Base-by-base conservation (phyloP, 495 filamentous ascomycete species). In the Neurospora cerealis region DNA sequence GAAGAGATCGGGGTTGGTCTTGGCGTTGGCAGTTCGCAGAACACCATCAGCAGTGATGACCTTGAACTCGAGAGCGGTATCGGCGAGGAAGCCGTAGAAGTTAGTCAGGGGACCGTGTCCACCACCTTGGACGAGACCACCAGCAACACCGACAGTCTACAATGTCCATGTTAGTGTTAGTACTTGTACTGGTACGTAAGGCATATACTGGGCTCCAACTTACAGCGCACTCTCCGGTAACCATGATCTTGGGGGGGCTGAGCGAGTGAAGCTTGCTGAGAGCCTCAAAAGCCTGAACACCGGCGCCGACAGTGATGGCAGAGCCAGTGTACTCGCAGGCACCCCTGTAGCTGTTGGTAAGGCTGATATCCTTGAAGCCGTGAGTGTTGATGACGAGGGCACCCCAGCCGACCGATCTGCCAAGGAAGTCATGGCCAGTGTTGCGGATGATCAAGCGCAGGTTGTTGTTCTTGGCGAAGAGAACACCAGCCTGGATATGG, bases 321-420 rank as follows among this genome's bases (percentile, higher is more conserved):
- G 83, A 78, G 10, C 85, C 86, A 4, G 66, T 80, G 70, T 87
- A 88, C 32, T 69, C 75, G 32, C 80, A 76, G 13, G 75, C 75
- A n/a, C 79, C 81, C 28, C 48, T 71, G 74, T 83, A 87, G 21
- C 73, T 54, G 70, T 82, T 78, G 15, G 77, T 78, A 74, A 86
- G 81, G 13, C 81, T 75, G 48, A 88, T 78, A 24, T 84, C 78
- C 77, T 91, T 87, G 75, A 93, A 84, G 71, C 83, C 77, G 74
- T 92, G 90, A 8, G 89, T 93, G 84, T 90, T 91, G 73, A 93
- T 83, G 42, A 86, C 83, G 37, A 93, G 79, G 0, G 88, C 82
- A 38, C 89, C 88, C 72, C 85, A 86, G 72, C 89, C 90, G 15
- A 86, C 86, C 7, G 87, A 88, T 69, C 87, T 87, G 70, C 89